Conservation (phyloP, 78 protist genomes). For the Pelomyxa schiedti region DNA sequence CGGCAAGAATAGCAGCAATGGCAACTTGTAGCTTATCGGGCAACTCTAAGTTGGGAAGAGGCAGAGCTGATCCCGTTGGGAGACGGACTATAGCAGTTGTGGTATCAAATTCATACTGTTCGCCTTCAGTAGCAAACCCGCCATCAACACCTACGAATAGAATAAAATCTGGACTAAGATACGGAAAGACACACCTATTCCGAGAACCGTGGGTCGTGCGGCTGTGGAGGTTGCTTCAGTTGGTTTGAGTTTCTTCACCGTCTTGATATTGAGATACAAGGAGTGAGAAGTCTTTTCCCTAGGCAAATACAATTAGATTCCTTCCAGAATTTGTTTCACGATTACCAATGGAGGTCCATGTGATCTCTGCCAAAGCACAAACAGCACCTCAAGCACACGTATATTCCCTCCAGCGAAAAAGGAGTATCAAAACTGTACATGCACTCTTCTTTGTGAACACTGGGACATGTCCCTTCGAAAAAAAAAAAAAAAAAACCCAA, state of each 20-base stretch:
- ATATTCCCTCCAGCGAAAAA: not conserved
- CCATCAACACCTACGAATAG: too few relatives aligned
- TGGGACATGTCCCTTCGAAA: too few relatives aligned
- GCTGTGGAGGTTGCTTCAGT: too few relatives aligned
- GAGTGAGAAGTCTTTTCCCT: not conserved
- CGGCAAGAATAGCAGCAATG: not conserved
- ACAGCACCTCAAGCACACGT: not conserved
- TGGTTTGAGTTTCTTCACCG: not conserved
- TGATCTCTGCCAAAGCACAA: not conserved
- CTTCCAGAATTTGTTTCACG: not conserved
- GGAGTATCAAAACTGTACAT: not conserved
- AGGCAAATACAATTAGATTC: not conserved
- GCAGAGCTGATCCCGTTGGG: not conserved
- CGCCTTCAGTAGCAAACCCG: too few relatives aligned
- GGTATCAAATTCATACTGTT: not conserved
- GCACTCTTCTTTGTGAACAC: not conserved
- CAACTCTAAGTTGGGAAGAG: not conserved
- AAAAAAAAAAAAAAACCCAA: too few relatives aligned
- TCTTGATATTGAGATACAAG: not conserved
- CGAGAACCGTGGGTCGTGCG: too few relatives aligned
- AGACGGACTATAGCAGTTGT: not conserved
- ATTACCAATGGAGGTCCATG: not conserved
- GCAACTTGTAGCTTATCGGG: not conserved
- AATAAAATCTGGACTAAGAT: not conserved
- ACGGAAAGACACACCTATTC: not conserved